A percentile compares a stretch with the other conserved stretches of the same genome.
phyloP scores from a whole-genome alignment of 305 asterid genomes.

The Lippia alba region DNA sequence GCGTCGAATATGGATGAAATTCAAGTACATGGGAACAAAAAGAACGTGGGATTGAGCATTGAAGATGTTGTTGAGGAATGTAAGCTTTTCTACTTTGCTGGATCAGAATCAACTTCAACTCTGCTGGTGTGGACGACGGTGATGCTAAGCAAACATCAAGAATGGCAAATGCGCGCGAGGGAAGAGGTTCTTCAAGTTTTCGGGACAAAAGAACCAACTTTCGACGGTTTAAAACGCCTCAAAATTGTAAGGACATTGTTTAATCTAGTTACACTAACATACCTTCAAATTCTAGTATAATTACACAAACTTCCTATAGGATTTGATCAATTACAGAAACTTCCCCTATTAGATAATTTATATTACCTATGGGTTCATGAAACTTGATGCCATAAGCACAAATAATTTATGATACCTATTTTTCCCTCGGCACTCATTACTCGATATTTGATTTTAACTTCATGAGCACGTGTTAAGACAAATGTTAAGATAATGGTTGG shows the following conservation, averaged over 20 bases:
- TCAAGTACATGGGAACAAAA: constrained; percentile 29
- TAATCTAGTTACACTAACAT: too few species aligned
- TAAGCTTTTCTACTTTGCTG: constrained; percentile 52
- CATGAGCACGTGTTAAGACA: too few species aligned
- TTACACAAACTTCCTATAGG: too few species aligned
- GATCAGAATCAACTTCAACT: constrained; percentile 47
- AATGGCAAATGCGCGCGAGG: constrained; percentile 48
- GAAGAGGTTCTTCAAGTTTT: constrained; percentile 41
- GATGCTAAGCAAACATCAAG: constrained; percentile 45
- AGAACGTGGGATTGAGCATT: constrained; percentile 32
- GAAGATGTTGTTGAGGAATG: constrained; percentile 50
- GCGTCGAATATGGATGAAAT: constrained; percentile 49
- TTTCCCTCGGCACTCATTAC: too few species aligned
- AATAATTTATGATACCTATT: too few species aligned
- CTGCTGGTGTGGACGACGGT: constrained; percentile 51
- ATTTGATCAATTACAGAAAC: background rate
- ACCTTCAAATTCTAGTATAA: background rate
- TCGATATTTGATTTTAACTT: too few species aligned
- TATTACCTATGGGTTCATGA: too few species aligned
- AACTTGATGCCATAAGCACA: too few species aligned
- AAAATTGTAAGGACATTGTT: constrained; percentile 48
- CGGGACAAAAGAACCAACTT: constrained; percentile 29
- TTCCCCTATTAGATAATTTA: too few species aligned
- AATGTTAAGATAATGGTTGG: too few species aligned
- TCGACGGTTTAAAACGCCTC: constrained; percentile 40